Base-by-base conservation (phyloP, 192 early-diverging fungal genomes). In the Coemansia sp. region DNA sequence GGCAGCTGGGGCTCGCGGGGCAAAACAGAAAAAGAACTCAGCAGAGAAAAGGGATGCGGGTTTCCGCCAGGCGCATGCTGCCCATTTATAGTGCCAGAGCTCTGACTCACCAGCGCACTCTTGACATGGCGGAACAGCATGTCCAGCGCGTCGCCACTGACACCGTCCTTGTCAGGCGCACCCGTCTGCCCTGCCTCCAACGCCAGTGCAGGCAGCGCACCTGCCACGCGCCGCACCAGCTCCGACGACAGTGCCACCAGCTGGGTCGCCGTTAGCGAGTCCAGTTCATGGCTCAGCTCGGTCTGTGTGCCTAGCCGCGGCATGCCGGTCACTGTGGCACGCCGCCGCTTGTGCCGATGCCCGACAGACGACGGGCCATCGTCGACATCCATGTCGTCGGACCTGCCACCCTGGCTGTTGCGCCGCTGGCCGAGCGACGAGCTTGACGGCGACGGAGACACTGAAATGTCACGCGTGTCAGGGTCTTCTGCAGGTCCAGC, bases 171-270 rank as follows among this genome's bases (percentile, higher is more conserved):
- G 7, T 14, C 15, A 4, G 11, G 10, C 23, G 5, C 2, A 15
- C 55, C 6, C 36, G 44, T n/a, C 53, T 31, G 8, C 62, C 62
- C 20, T 6, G 61, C 69, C 51, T 76, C 73, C 7, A 46, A 31
- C 18, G 72, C 72, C 31, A 76, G 54, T 55, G 47, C 37, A 2
- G 74, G 74, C 59, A 77, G 51, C 40, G 69, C 67, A 6, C 43
- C 41, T 5, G 74, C 74, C 30, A 77, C 74, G 3, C 74, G 67
- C 20, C 62, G 67, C 45, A 70, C 63, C 48, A 77, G 74, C 60
- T 66, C 67, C 11, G 74, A 69, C 41, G 74, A 70, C 56, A 77
- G 56, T 38, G 74, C 74, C 4, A 77, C 62, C 12, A 70, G 63
- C 67, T 77, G 67, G 8, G 67, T 53, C 7, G 66, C 67, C 8